Percentiles rank a stretch among this genome's conserved stretches.
Evolutionary conservation across 768 basidiomycete genomes (phyloP).

Genomic region (Hortiboletus flavorubellus): DNA sequence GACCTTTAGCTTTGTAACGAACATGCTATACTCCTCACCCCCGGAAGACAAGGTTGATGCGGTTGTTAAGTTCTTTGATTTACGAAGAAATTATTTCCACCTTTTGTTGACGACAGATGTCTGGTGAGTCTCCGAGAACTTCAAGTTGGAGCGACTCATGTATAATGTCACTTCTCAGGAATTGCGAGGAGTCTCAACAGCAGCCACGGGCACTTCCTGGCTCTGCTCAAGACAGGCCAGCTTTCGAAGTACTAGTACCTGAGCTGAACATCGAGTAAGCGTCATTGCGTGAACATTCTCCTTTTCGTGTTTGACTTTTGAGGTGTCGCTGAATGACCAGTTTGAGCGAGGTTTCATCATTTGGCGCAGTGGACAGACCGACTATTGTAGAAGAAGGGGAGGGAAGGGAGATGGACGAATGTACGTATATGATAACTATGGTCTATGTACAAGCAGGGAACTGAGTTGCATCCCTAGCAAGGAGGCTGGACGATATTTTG

Average conservation of each 20-base stretch:
- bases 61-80: constrained; percentile 7
- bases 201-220: not conserved
- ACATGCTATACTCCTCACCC: not conserved
- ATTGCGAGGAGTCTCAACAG: not conserved
- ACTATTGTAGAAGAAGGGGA: not conserved
- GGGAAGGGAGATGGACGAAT: not conserved
- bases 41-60: constrained; percentile 5
- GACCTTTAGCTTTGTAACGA: not conserved
- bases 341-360: not conserved
- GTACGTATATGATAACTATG: not conserved
- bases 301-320: too few species aligned
- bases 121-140: constrained; percentile 1
- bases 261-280: not conserved
- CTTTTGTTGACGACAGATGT: constrained; percentile 8
- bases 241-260: not conserved
- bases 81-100: constrained; percentile 1
- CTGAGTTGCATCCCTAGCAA: not conserved
- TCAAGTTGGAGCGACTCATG: not conserved
- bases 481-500: constrained; percentile 8
- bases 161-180: not conserved
- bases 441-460: too few species aligned
- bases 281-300: too few species aligned
- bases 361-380: not conserved
- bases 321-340: too few species aligned
- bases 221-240: not conserved